Evolutionary conservation across 228 moss, liverwort and hornwort genomes (phyloP), one percentile per base, ranked within the genome.

Genomic region (Sphagnum magellanicum): DNA sequence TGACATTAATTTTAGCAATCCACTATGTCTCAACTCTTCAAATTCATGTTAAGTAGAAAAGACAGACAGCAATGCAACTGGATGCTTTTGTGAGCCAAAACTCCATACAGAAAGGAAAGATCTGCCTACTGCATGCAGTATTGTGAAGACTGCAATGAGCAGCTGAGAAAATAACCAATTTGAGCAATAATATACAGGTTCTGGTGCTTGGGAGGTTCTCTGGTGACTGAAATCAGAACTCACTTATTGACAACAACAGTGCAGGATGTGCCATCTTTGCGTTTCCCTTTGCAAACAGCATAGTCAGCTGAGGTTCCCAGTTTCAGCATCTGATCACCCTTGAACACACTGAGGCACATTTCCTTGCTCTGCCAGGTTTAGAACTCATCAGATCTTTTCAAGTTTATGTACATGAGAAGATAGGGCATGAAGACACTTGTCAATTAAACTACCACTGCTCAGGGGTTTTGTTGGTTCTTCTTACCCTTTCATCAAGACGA

Each of bases 401-500:
- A 32, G 32, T 32, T 32, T 32, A 32, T 32, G 70, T 7, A 67
- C 6, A 67, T 58, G 51, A 62, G 49, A 10, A 65, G 9, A 63
- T 9, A 8, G 57, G 14, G 5, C 15, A 12, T 17, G 68, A 10
- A 67, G 57, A 13, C 5, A 59, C 6, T 8, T 58, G 10, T 50
- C 12, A 51, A 17, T n/a, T 50, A 64, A n/a, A 53, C 46, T 51
- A 14, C 60, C 15, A 49, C 50, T 14, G 48, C 49, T 12, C 50
- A 50, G 52, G 8, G 49, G 57, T 49, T 51, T 63, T n/a, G 46
- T 16, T 10, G 16, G 9, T 5, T 10, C 50, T 16, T 10, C 83
- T 74, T 73, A 95, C 95, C 90, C 90, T 90, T 61, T 76, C 77
- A 74, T 95, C 92, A 60, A 84, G 80, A 67, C 96, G 91, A 66